A percentile compares a stretch with the other conserved stretches of the same genome.
These are phyloP conservation scores for Tuber calosporum DNA, from an alignment of 495 filamentous ascomycete genomes.

Conservation along the genomic window DNA sequence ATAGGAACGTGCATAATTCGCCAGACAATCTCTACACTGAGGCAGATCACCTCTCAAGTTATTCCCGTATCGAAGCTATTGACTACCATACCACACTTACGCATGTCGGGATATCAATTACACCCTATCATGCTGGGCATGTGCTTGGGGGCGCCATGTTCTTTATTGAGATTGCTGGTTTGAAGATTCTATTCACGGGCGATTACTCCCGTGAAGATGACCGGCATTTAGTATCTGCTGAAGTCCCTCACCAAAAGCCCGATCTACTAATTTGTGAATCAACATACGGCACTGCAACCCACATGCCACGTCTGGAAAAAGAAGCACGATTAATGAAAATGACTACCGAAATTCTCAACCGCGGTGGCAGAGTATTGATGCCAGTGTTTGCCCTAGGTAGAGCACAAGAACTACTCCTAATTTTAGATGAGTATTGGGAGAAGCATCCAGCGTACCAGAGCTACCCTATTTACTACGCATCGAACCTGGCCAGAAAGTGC, in stretches of 20 bases:
- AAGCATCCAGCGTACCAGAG: constrained; percentile 78
- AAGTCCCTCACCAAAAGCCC: constrained; percentile 76
- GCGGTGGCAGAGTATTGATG: constrained; percentile 86
- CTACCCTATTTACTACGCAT: constrained; percentile 93
- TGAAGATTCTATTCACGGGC: constrained; percentile 94
- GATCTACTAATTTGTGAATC: constrained; percentile 96
- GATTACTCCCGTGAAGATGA: constrained; percentile 95
- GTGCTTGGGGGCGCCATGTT: constrained; percentile 99
- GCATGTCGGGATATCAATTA: constrained; percentile 90
- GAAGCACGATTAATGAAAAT: constrained; percentile 92
- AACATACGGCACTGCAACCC: constrained; percentile 88
- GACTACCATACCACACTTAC: constrained; percentile 97
- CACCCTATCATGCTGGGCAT: constrained; percentile 91
- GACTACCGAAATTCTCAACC: constrained; percentile 78
- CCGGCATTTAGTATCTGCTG: constrained; percentile 84
- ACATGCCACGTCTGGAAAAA: constrained; percentile 78
- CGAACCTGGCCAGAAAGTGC: constrained; percentile 85
- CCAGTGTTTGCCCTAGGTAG: constrained; percentile 91
- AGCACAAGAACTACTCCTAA: constrained; percentile 87
- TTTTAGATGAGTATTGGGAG: constrained; percentile 94
- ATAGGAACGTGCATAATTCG: constrained; percentile 40
- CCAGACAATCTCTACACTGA: constrained; percentile 68
- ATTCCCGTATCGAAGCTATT: constrained; percentile 89
- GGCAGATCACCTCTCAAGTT: constrained; percentile 84
- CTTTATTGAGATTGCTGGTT: constrained; percentile 85